These are phyloP conservation scores for Plenodomus biglobosus DNA, from an alignment of 2,329 filamentous ascomycete genomes.

Conservation along the genomic window DNA sequence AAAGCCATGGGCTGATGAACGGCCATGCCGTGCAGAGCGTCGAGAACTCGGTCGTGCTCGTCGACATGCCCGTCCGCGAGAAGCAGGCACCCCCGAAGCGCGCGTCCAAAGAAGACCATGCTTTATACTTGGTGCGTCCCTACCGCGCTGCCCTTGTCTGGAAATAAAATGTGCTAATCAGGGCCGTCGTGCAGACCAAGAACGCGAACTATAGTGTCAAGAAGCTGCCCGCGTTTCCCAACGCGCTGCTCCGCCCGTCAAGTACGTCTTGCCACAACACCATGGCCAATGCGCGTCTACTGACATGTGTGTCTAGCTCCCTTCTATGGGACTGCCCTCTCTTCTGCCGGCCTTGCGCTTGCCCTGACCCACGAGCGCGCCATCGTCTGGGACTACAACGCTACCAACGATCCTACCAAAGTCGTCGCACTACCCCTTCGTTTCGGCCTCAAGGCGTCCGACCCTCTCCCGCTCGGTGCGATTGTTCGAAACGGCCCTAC, in stretches of 20 bases:
- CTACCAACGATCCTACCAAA: conserved; percentile 63
- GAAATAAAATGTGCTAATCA: conserved; percentile 7
- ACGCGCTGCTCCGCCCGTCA: conserved; percentile 68
- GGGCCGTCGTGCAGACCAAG: conserved; percentile 61
- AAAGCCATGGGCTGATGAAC: conserved; percentile 36
- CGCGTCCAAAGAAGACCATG: conserved; percentile 66
- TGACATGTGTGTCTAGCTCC: conserved; percentile 31
- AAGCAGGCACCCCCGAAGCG: conserved; percentile 52
- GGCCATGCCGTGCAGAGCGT: conserved; percentile 34
- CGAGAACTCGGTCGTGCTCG: conserved; percentile 33
- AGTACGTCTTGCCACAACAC: conserved; percentile 54
- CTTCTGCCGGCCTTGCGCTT: conserved; percentile 70
- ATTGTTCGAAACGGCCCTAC: conserved; percentile 78
- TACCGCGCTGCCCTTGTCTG: neutral
- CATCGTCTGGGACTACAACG: conserved; percentile 85
- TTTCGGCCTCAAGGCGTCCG: conserved; percentile 66
- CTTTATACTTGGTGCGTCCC: conserved; percentile 63
- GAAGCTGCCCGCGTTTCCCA: conserved; percentile 79
- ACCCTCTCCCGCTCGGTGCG: conserved; percentile 78
- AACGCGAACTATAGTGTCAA: conserved; percentile 84
- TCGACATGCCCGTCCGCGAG: conserved; percentile 46
- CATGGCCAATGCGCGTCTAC: conserved; percentile 8
- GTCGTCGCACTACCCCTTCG: conserved; percentile 80
- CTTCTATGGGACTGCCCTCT: conserved; percentile 52
- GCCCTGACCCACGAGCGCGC: conserved; percentile 79